Evolutionary conservation across 352 stramenopile species (phyloP).

Genomic region (Phytophthora hybrid): DNA sequence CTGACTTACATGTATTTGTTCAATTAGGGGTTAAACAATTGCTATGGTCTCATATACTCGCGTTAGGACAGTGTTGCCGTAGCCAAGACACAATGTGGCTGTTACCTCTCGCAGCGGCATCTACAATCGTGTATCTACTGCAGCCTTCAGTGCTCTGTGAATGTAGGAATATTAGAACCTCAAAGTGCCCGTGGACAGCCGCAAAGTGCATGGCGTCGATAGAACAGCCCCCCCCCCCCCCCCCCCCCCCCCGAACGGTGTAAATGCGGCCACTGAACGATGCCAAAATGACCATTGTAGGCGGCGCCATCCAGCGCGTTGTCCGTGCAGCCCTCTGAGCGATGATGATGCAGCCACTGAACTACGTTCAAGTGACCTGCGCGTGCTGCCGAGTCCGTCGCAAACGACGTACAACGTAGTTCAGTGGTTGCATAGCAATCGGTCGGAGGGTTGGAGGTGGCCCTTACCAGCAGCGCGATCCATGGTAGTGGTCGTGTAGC

Average conservation of each 20-base stretch:
- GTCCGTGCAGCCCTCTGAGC: constrained; percentile 23
- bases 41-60: background rate
- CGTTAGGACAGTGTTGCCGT: constrained; percentile 20
- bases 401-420: constrained; percentile 35
- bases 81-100: constrained; percentile 27
- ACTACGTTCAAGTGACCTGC: constrained; percentile 27
- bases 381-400: constrained; percentile 27
- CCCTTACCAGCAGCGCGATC: constrained; percentile 41
- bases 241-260: constrained; percentile 33
- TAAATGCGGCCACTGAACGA: constrained; percentile 32
- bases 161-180: constrained; percentile 47
- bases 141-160: constrained; percentile 40
- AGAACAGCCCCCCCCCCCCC: constrained; percentile 37
- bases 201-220: constrained; percentile 46
- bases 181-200: constrained; percentile 39
- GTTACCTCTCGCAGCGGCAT: constrained; percentile 24
- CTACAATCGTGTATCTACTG: constrained; percentile 20
- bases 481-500: constrained; percentile 41
- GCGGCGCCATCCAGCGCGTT: constrained; percentile 32
- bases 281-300: constrained; percentile 16
- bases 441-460: constrained; percentile 42
- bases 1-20: background rate
- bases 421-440: no score
- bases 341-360: constrained; percentile 31
- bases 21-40: background rate